phyloP scores from a whole-genome alignment of 768 basidiomycete genomes.

The Tricholoma terreum region DNA sequence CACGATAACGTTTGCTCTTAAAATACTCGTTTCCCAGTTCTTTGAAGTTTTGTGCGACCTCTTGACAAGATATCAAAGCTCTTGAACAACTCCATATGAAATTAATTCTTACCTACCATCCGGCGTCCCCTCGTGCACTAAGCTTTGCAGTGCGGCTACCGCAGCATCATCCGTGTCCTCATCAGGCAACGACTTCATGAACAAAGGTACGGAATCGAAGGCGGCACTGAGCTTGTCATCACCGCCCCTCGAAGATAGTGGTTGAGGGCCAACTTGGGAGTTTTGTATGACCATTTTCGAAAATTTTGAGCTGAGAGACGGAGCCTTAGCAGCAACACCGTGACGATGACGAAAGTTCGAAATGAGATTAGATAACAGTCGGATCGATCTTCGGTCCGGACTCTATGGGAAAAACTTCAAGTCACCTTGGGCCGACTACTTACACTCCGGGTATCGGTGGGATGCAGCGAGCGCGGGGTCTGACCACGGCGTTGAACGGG shows the following conservation, averaged over 20 bases:
- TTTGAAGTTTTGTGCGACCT: conserved; percentile 90
- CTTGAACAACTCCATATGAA: not conserved
- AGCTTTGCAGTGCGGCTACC: conserved; percentile 79
- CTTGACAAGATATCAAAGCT: conserved; percentile 35
- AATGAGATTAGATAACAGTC: conserved; percentile 4
- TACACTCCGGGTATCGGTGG: too few species aligned
- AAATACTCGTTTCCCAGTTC: conserved; percentile 96
- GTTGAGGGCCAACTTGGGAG: conserved; percentile 32
- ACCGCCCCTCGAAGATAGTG: conserved; percentile 27
- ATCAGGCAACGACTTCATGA: conserved; percentile 85
- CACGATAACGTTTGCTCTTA: conserved; percentile 79
- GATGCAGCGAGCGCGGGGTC: conserved; percentile 41
- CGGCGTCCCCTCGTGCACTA: conserved; percentile 87
- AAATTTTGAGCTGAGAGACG: too few species aligned
- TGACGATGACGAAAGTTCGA: too few species aligned
- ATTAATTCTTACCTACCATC: conserved; percentile 70
- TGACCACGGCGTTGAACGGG: conserved; percentile 61
- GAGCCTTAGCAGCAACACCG: too few species aligned
- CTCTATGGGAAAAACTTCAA: too few species aligned
- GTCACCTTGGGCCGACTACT: too few species aligned
- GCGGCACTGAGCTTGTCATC: conserved; percentile 40
- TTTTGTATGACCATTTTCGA: conserved; percentile 18
- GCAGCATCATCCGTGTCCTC: conserved; percentile 64
- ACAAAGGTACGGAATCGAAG: conserved; percentile 75
- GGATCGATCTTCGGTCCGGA: conserved; percentile 1